Conservation (phyloP, 2,329 filamentous ascomycete species). For the Pseudocercospora fuligena region DNA sequence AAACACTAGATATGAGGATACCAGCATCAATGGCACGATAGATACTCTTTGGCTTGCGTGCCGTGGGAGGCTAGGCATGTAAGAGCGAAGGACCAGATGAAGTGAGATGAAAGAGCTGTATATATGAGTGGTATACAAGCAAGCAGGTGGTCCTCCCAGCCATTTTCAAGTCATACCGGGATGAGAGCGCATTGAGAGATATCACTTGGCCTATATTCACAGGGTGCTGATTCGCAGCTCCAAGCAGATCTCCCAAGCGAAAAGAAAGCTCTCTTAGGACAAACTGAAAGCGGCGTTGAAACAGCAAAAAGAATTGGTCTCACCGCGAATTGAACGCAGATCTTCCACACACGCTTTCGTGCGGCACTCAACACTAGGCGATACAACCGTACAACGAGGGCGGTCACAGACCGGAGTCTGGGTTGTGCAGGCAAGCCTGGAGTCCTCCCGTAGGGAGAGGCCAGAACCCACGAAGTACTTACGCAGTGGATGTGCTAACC, state of each 20-base stretch:
- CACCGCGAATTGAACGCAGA: background rate
- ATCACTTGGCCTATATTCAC: no score
- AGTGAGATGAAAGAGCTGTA: conserved; percentile 6
- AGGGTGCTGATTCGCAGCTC: no score
- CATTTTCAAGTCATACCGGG: background rate
- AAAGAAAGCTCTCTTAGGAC: background rate
- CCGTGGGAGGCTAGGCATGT: background rate
- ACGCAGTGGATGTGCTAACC: background rate
- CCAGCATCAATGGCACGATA: background rate
- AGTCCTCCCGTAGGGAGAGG: background rate
- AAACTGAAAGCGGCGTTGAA: no score
- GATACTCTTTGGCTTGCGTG: background rate
- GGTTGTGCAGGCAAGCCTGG: background rate
- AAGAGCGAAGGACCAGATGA: background rate
- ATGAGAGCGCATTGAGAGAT: background rate
- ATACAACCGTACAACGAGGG: background rate
- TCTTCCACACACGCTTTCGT: conserved; percentile 1
- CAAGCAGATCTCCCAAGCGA: background rate
- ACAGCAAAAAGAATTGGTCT: background rate
- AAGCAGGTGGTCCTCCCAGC: conserved; percentile 14
- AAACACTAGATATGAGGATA: conserved; percentile 22
- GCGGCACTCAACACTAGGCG: background rate
- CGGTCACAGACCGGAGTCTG: no score
- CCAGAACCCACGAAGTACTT: background rate
- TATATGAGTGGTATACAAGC: conserved; percentile 20